Evolutionary conservation across 345 rosid genomes (phyloP).

Genomic region (Syzygium grande): DNA sequence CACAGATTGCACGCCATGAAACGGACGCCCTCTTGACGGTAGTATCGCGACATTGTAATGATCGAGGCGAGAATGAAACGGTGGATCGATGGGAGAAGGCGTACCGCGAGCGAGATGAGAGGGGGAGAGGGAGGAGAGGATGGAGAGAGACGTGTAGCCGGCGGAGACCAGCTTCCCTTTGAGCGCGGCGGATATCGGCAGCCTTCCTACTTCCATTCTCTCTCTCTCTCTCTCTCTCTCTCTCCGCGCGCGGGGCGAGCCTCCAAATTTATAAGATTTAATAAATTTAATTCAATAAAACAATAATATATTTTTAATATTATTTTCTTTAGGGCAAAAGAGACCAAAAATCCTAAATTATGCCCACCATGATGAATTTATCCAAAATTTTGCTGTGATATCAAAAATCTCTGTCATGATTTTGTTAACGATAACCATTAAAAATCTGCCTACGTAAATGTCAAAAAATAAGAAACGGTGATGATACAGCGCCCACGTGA

Average conservation of each 20-base stretch:
- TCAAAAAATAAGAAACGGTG: too few relatives aligned
- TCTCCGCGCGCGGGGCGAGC: neutral
- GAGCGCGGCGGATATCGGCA: constrained; percentile 57
- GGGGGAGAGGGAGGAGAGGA: constrained; percentile 46
- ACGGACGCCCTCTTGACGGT: neutral
- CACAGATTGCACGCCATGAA: neutral
- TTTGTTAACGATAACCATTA: too few relatives aligned
- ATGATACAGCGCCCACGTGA: too few relatives aligned
- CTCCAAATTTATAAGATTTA: neutral
- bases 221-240: neutral
- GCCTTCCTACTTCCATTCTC: constrained; percentile 48
- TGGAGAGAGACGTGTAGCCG: constrained; percentile 52
- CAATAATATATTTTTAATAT: neutral
- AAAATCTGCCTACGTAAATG: too few relatives aligned
- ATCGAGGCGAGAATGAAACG: too few relatives aligned
- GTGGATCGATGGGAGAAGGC: neutral
- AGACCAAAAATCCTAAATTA: too few relatives aligned
- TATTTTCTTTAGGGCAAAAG: too few relatives aligned
- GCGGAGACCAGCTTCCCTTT: constrained; percentile 65
- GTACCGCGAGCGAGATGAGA: constrained; percentile 57
- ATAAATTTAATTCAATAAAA: neutral
- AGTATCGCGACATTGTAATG: neutral
- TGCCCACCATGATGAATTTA: too few relatives aligned
- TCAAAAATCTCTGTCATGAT: too few relatives aligned
- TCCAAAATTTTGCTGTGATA: too few relatives aligned